These are phyloP conservation scores for Phyllosticta citriasiana DNA, from an alignment of 2,329 filamentous ascomycete genomes.

Conservation along the genomic window DNA sequence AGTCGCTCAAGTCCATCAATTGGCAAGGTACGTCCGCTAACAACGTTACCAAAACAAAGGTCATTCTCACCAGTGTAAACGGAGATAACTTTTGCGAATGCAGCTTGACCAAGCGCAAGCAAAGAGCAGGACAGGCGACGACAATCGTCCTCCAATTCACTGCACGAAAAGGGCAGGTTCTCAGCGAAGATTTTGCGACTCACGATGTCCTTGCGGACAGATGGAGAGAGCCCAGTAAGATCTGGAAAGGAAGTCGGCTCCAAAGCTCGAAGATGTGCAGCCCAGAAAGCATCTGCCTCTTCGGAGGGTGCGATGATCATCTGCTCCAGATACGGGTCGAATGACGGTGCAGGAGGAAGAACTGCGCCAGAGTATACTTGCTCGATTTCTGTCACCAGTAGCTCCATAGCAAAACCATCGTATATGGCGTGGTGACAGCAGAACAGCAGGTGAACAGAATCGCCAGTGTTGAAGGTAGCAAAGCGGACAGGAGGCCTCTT, in stretches of 20 bases:
- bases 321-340: slow-evolving; percentile 53
- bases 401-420: slow-evolving; percentile 67
- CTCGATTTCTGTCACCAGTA: slow-evolving; percentile 63
- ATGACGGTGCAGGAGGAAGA: slow-evolving; percentile 44
- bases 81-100: slow-evolving; percentile 59
- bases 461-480: slow-evolving; percentile 15
- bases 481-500: slow-evolving; percentile 28
- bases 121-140: slow-evolving; percentile 32
- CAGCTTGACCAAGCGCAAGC: slow-evolving; percentile 58
- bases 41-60: slow-evolving; percentile 78
- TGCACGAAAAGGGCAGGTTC: slow-evolving; percentile 17
- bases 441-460: slow-evolving; percentile 32
- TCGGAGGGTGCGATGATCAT: slow-evolving; percentile 42
- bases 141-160: slow-evolving; percentile 16
- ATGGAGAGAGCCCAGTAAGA: slow-evolving; percentile 20
- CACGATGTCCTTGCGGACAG: slow-evolving; percentile 12
- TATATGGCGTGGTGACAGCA: slow-evolving; percentile 75
- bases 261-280: slow-evolving; percentile 43
- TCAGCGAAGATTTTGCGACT: slow-evolving; percentile 19
- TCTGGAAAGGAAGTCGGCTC: slow-evolving; percentile 33
- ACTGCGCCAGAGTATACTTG: slow-evolving; percentile 37
- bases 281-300: slow-evolving; percentile 58
- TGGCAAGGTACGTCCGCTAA: slow-evolving; percentile 63
- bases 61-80: slow-evolving; percentile 49
- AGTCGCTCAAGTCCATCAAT: slow-evolving; percentile 59